These are phyloP conservation scores for Phylloporus sp. DNA, from an alignment of 768 basidiomycete species.

Conservation along the genomic window DNA sequence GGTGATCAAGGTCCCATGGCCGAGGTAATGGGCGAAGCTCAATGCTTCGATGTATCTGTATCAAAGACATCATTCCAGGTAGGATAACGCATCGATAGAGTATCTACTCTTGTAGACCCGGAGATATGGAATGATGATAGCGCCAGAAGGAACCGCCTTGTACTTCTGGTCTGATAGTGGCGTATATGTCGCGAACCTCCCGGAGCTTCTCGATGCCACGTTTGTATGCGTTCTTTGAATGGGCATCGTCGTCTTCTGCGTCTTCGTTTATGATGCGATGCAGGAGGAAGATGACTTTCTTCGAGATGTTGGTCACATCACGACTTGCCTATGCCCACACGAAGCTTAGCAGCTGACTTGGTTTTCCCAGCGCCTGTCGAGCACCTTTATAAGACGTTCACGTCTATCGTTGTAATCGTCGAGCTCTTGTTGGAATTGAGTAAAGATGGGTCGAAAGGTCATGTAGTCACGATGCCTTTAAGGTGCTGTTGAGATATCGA, in stretches of 20 bases:
- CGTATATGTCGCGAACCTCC: slow-evolving; percentile 66
- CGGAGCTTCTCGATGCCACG: slow-evolving; percentile 56
- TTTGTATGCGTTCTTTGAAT: slow-evolving; percentile 44
- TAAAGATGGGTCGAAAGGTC: slow-evolving; percentile 39
- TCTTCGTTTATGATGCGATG: slow-evolving; percentile 65
- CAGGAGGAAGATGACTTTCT: slow-evolving; percentile 90
- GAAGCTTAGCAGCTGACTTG: no score
- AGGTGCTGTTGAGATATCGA: no score
- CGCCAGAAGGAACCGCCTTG: slow-evolving; percentile 72
- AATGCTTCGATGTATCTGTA: slow-evolving; percentile 82
- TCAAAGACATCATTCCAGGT: slow-evolving; percentile 14
- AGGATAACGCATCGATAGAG: neutral
- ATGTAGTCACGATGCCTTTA: slow-evolving; percentile 3
- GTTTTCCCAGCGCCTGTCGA: no score
- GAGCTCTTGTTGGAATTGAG: slow-evolving; percentile 62
- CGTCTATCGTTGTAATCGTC: slow-evolving; percentile 84
- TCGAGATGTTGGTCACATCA: slow-evolving; percentile 87
- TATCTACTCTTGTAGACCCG: slow-evolving; percentile 74
- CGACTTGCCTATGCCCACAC: slow-evolving; percentile 62
- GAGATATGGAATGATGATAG: slow-evolving; percentile 68
- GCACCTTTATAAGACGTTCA: slow-evolving; percentile 87
- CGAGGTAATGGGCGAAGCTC: slow-evolving; percentile 83
- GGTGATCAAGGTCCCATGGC: slow-evolving; percentile 62
- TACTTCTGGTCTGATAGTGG: slow-evolving; percentile 57
- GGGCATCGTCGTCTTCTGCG: slow-evolving; percentile 20